A percentile compares a stretch with the other conserved stretches of the same genome.
Conservation (phyloP, 257 asterid species). For the Solanum peruvianum region DNA sequence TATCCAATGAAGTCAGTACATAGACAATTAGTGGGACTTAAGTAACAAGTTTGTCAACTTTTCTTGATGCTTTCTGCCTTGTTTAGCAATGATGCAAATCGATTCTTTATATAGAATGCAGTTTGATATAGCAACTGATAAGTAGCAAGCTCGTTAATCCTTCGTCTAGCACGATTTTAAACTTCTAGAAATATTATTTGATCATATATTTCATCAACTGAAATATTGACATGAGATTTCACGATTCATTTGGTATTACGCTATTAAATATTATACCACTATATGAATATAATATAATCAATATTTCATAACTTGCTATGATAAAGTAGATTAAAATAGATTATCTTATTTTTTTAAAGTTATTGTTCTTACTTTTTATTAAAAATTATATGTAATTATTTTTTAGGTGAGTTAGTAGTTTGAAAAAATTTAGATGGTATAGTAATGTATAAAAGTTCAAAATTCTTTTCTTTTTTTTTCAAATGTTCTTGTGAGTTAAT, state of each 20-base stretch:
- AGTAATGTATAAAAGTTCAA: too few species aligned
- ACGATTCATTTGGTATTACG: neutral
- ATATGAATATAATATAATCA: neutral
- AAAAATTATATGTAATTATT: neutral
- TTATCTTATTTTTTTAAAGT: neutral
- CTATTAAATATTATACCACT: neutral
- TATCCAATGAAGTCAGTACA: neutral
- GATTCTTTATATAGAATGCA: neutral
- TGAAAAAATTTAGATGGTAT: neutral
- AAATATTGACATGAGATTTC: fast-evolving
- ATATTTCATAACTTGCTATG: neutral
- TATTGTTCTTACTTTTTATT: neutral
- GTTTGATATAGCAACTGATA: neutral
- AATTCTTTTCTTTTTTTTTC: too few species aligned
- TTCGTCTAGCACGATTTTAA: neutral
- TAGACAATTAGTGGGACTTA: neutral
- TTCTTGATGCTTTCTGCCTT: neutral
- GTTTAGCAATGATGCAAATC: neutral
- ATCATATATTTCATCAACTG: neutral
- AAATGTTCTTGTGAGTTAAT: neutral
- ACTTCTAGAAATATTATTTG: neutral
- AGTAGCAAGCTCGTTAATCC: neutral
- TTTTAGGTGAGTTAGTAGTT: neutral
- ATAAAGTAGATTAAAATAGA: neutral
- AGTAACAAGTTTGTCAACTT: too few species aligned